Percentiles rank a stretch among this genome's conserved stretches.
phyloP scores from a whole-genome alignment of 306 rosid species.

The Cucumis cinereus region DNA sequence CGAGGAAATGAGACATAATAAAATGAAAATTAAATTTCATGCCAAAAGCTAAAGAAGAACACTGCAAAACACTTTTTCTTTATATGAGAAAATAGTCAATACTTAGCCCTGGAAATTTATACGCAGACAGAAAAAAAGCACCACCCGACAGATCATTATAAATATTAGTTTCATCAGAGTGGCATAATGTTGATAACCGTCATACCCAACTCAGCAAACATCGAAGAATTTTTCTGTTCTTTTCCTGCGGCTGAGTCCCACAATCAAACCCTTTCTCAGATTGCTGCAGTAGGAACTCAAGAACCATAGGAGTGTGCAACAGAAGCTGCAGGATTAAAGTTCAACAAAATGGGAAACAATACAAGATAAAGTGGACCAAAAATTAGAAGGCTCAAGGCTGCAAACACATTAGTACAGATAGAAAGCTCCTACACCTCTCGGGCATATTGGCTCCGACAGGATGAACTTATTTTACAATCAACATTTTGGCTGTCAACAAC shows the following conservation, averaged over 20 bases:
- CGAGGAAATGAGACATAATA: background rate
- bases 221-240: constrained; percentile 73
- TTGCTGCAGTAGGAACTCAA: constrained; percentile 75
- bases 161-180: background rate
- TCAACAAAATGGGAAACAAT: background rate
- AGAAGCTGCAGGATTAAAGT: constrained; percentile 49
- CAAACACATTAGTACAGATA: background rate
- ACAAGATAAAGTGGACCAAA: constrained; percentile 6
- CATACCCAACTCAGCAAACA: constrained; percentile 98
- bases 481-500: constrained; percentile 49
- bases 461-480: constrained; percentile 44
- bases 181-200: background rate
- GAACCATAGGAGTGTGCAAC: constrained; percentile 66
- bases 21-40: background rate
- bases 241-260: constrained; percentile 52
- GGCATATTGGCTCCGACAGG: constrained; percentile 54
- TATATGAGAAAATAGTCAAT: background rate
- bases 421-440: constrained; percentile 54
- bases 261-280: constrained; percentile 54
- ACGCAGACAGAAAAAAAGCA: background rate
- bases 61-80: background rate
- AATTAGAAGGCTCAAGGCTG: constrained; percentile 4
- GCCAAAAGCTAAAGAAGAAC: background rate
- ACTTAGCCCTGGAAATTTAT: background rate
- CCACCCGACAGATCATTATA: background rate